These are phyloP conservation scores for Melanomma pulvis-pyrius DNA, from an alignment of 495 filamentous ascomycete species.

Conservation along the genomic window DNA sequence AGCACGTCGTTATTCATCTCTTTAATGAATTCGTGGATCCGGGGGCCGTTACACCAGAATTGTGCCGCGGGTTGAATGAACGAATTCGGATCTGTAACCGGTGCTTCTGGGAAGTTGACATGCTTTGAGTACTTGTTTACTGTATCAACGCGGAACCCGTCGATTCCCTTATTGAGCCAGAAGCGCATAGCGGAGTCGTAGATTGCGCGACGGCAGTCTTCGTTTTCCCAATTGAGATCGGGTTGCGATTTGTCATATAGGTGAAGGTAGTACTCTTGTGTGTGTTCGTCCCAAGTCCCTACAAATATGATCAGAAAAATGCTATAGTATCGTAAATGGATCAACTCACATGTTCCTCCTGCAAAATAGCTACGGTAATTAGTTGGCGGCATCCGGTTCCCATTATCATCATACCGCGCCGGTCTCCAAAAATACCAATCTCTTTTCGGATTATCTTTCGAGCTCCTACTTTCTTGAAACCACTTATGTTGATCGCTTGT, in stretches of 20 bases:
- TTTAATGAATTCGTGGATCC: constrained; percentile 43
- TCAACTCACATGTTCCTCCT: constrained; percentile 25
- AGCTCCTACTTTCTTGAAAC: constrained; percentile 41
- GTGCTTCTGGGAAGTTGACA: constrained; percentile 39
- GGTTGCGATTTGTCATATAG: constrained; percentile 44
- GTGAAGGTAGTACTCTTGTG: constrained; percentile 47
- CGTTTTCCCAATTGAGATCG: constrained; percentile 48
- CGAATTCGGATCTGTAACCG: constrained; percentile 33
- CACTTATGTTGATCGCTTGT: constrained; percentile 42
- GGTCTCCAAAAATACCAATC: constrained; percentile 47
- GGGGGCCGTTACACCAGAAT: constrained; percentile 42
- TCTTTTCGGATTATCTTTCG: constrained; percentile 35
- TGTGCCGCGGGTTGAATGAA: constrained; percentile 30
- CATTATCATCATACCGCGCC: constrained; percentile 39
- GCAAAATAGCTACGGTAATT: constrained; percentile 43
- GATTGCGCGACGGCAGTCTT: constrained; percentile 33
- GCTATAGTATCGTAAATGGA: background rate
- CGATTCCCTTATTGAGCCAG: constrained; percentile 44
- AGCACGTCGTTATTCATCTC: constrained; percentile 41
- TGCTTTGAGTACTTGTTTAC: constrained; percentile 44
- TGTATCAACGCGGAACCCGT: constrained; percentile 46
- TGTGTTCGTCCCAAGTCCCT: constrained; percentile 44
- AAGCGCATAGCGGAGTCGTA: constrained; percentile 42
- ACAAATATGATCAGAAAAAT: background rate
- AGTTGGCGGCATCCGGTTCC: constrained; percentile 41